A percentile compares a stretch with the other conserved stretches of the same genome.
Evolutionary conservation across 176 grass and related monocot species (phyloP).

Genomic region (Chloris gayana): DNA sequence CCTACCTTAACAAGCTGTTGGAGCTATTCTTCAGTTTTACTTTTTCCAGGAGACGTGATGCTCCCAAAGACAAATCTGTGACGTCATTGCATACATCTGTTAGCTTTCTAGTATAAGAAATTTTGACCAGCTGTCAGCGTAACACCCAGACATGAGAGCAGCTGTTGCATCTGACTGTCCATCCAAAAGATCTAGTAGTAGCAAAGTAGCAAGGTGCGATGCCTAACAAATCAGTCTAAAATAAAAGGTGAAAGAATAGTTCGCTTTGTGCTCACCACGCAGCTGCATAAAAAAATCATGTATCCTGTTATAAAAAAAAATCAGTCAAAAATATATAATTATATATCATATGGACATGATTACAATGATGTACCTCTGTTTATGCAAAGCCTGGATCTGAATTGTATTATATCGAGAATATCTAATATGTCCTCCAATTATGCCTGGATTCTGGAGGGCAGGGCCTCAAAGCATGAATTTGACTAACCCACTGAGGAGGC

Average conservation of each 20-base stretch:
- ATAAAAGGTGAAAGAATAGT: constrained; percentile 56
- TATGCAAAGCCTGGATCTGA: too few relatives aligned
- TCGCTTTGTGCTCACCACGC: constrained; percentile 55
- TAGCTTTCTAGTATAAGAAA: not conserved
- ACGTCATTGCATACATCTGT: not conserved
- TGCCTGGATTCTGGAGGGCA: too few relatives aligned
- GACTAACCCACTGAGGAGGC: too few relatives aligned
- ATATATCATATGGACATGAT: not conserved
- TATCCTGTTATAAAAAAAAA: too few relatives aligned
- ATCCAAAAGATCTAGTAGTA: not conserved
- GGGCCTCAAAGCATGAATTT: too few relatives aligned
- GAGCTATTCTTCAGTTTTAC: not conserved
- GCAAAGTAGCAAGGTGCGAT: not conserved
- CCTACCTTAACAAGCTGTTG: not conserved
- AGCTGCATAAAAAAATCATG: too few relatives aligned
- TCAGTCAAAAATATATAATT: not conserved
- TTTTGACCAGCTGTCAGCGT: not conserved
- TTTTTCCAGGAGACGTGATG: not conserved
- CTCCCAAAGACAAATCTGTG: not conserved
- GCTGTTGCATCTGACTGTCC: not conserved
- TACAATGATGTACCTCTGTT: not conserved
- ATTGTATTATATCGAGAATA: too few relatives aligned
- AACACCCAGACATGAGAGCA: not conserved
- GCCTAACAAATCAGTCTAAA: not conserved
- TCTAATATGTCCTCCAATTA: too few relatives aligned